Evolutionary conservation across 148 eudicot species (phyloP).

Genomic region (Heliosperma pusillum): DNA sequence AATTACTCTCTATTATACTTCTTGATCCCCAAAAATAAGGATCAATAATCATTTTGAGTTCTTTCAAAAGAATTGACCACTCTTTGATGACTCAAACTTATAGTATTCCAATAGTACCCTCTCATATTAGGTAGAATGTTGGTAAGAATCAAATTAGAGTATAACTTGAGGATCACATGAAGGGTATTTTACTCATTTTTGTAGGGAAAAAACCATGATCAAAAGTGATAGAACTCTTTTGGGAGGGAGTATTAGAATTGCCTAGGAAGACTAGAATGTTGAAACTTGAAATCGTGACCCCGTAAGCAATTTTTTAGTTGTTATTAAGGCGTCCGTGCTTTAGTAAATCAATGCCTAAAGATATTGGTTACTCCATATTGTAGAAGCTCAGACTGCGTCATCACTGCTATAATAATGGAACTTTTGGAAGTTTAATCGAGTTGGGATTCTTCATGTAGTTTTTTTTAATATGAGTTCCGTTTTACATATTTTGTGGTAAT

Average conservation of each 20-base stretch:
- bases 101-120: neutral
- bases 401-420: too few species aligned
- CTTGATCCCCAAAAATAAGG: neutral
- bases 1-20: neutral
- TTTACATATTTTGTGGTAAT: too few species aligned
- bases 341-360: neutral
- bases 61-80: neutral
- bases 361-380: too few species aligned
- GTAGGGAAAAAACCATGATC: neutral
- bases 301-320: neutral
- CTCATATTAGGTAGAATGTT: neutral
- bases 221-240: neutral
- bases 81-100: neutral
- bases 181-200: neutral
- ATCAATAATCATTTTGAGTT: neutral
- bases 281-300: neutral
- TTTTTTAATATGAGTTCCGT: neutral
- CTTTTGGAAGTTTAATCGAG: neutral
- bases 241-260: neutral
- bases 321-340: neutral
- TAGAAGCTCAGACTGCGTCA: too few species aligned
- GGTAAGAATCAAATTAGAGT: neutral
- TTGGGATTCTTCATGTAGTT: neutral
- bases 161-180: neutral
- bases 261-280: neutral